Base-by-base conservation (phyloP, 805 yeast genomes). In the Candida piceae region DNA sequence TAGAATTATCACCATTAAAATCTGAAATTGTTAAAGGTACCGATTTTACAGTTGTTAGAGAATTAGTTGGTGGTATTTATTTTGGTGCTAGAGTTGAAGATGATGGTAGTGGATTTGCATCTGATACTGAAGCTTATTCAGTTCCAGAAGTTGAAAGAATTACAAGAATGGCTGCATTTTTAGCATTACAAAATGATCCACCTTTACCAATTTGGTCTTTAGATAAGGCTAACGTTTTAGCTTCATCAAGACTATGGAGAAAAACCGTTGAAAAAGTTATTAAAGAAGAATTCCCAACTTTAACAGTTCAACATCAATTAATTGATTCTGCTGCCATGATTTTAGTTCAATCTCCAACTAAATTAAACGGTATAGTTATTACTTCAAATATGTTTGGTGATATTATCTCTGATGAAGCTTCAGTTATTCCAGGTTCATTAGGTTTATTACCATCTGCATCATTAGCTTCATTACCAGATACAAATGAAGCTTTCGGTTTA, bases 261-360 rank as follows among this genome's bases (percentile, higher is more conserved):
- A 82, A 78, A 62, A 86, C 95, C 15, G 96, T 90, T 31, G 85
- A 86, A 49, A 78, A 81, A 55, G 84, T 89, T 31, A 83, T 93
- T 49, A 66, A 72, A 43, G 76, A 80, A 44, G 98, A 93, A 65
- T 93, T 93, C 72, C 98, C 98, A 37, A 84, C 80, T 53, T 69
- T 93, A 54, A 74, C 72, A 19, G 72, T 89, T 31, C 86, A 90
- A 62, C 96, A 93, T 66, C 98, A 93, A 70, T 76, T 93, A 63
- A 90, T 93, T 54, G 98, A 93, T 66, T 89, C 97, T 11, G 98
- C 98, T 36, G 97, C 98, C 34, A 93, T 93, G 98, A 90, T 90
- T 57, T 69, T 93, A 52, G 84, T 93, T 52, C 88, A 93, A 67
- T 78, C 76, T 44, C 98, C 98, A 53, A 83, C 89, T 29, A 80